phyloP scores from a whole-genome alignment of 2,329 filamentous ascomycete genomes.

The Fusarium subtropicale region DNA sequence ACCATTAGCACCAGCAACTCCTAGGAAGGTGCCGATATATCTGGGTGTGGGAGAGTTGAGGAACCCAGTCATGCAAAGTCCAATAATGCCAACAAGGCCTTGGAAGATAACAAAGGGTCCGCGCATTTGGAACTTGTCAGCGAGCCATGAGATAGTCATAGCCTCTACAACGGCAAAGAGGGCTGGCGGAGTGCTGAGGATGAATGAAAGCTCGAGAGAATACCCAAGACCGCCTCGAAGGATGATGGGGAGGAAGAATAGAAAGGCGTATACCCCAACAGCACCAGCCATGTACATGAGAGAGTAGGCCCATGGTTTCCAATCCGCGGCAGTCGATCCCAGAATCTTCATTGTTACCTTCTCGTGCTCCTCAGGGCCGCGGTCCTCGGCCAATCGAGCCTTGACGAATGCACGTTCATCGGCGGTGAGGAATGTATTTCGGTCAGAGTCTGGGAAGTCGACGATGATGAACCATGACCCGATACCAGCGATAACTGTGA shows the following conservation, averaged over 20 bases:
- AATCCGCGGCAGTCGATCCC: slow-evolving; percentile 11
- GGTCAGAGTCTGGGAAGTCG: slow-evolving; percentile 31
- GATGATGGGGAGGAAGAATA: slow-evolving; percentile 25
- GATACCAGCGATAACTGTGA: slow-evolving; percentile 26
- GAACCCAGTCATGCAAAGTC: slow-evolving; percentile 28
- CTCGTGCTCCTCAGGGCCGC: slow-evolving; percentile 26
- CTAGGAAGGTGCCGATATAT: slow-evolving; percentile 27
- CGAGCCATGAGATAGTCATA: slow-evolving; percentile 30
- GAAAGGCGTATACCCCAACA: slow-evolving; percentile 27
- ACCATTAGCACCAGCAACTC: slow-evolving; percentile 25
- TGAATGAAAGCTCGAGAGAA: slow-evolving; percentile 23
- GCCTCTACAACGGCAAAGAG: slow-evolving; percentile 27
- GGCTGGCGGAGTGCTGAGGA: slow-evolving; percentile 12
- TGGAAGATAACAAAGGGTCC: slow-evolving; percentile 32
- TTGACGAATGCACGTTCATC: slow-evolving; percentile 30
- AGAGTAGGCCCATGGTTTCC: slow-evolving; percentile 36
- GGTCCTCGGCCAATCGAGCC: slow-evolving; percentile 7
- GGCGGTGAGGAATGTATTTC: slow-evolving; percentile 24
- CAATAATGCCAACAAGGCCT: slow-evolving; percentile 27
- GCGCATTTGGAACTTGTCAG: slow-evolving; percentile 20
- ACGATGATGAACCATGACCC: slow-evolving; percentile 38
- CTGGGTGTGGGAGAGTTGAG: slow-evolving; percentile 19
- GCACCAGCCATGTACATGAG: slow-evolving; percentile 35
- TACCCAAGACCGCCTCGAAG: slow-evolving; percentile 26
- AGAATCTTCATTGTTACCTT: slow-evolving; percentile 15